These are phyloP conservation scores for Apiospora kogelbergensis DNA, from an alignment of 2,329 filamentous ascomycete genomes.

Conservation along the genomic window DNA sequence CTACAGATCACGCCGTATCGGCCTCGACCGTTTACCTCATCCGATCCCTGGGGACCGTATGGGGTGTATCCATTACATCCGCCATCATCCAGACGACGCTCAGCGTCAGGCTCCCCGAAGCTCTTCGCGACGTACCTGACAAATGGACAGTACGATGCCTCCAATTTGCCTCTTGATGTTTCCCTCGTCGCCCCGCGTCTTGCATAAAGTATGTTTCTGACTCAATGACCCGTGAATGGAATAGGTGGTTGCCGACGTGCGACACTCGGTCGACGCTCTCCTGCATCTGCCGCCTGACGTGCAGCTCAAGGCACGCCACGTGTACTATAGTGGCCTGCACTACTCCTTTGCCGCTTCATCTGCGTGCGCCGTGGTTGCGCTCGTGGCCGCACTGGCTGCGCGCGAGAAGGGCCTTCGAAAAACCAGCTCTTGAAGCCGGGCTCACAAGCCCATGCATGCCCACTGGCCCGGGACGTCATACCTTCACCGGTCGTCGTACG, in stretches of 20 bases:
- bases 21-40: slow-evolving; percentile 64
- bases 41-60: slow-evolving; percentile 62
- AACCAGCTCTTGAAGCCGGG: slow-evolving; percentile 19
- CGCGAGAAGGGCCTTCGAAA: slow-evolving; percentile 33
- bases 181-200: slow-evolving; percentile 23
- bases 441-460: background rate
- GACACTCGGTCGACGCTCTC: slow-evolving; percentile 59
- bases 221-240: background rate
- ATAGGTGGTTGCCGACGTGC: slow-evolving; percentile 61
- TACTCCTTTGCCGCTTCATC: slow-evolving; percentile 58
- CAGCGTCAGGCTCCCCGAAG: slow-evolving; percentile 51
- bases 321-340: slow-evolving; percentile 60
- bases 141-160: slow-evolving; percentile 53
- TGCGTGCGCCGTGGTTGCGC: slow-evolving; percentile 47
- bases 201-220: slow-evolving; percentile 15
- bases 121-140: slow-evolving; percentile 53
- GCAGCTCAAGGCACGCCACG: slow-evolving; percentile 54
- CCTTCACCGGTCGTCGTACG: background rate
- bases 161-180: slow-evolving; percentile 12
- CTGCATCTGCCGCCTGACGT: slow-evolving; percentile 54
- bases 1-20: slow-evolving; percentile 59
- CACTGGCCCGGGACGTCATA: background rate
- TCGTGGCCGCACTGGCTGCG: slow-evolving; percentile 47
- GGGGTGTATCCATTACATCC: slow-evolving; percentile 63
- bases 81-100: slow-evolving; percentile 64